Conservation (phyloP, 371 early-diverging fungal species). For the Mucor plumbeus region DNA sequence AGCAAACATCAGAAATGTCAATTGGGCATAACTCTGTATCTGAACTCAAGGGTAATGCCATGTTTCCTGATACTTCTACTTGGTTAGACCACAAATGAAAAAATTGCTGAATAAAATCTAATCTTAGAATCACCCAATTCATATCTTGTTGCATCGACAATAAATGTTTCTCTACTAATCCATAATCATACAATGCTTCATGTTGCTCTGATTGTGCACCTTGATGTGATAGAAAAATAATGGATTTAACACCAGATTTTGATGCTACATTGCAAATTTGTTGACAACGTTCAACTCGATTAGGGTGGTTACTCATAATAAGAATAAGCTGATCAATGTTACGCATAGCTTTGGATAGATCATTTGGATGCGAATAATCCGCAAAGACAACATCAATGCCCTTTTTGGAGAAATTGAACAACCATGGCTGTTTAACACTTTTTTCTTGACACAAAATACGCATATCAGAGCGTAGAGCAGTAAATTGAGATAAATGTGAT, state of each 20-base stretch:
- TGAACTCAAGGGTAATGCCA: constrained; percentile 31
- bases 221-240: constrained; percentile 42
- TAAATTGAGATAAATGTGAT: constrained; percentile 37
- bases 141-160: constrained; percentile 23
- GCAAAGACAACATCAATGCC: constrained; percentile 38
- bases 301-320: constrained; percentile 28
- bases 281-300: constrained; percentile 34
- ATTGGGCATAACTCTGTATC: constrained; percentile 45
- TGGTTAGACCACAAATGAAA: constrained; percentile 42
- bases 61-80: constrained; percentile 30
- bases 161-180: constrained; percentile 37
- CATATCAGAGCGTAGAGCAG: constrained; percentile 26
- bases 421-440: constrained; percentile 15
- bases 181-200: constrained; percentile 34
- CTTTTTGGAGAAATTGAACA: constrained; percentile 27
- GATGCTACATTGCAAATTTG: constrained; percentile 32
- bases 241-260: constrained; percentile 39
- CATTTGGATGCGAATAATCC: constrained; percentile 37
- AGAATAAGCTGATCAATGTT: constrained; percentile 40
- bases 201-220: constrained; percentile 39
- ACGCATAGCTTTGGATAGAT: constrained; percentile 39
- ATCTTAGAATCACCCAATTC: constrained; percentile 21
- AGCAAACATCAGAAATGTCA: constrained; percentile 44
- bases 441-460: constrained; percentile 34
- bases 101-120: constrained; percentile 47